These are phyloP conservation scores for Liquidambar formosana DNA, from an alignment of 164 flowering plant species.

Conservation along the genomic window DNA sequence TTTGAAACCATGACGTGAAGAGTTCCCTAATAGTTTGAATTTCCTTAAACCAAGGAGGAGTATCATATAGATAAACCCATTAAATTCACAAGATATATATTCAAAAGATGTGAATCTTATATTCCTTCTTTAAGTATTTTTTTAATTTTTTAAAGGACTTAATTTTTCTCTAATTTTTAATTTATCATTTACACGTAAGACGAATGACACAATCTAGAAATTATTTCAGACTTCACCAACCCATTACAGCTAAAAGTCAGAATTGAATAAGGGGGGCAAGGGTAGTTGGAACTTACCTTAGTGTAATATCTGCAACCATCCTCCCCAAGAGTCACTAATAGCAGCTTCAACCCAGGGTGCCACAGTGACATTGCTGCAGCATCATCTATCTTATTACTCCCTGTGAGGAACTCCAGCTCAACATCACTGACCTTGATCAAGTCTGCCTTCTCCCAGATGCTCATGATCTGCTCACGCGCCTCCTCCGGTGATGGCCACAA, in stretches of 20 bases:
- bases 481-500: constrained; percentile 86
- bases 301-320: constrained; percentile 90
- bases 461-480: constrained; percentile 80
- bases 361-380: constrained; percentile 71
- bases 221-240: neutral
- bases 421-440: constrained; percentile 83
- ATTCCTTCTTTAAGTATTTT: no score
- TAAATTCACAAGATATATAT: no score
- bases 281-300: constrained; percentile 51
- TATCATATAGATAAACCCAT: no score
- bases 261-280: neutral
- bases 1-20: no score
- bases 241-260: neutral
- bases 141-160: no score
- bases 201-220: no score
- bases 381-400: constrained; percentile 52
- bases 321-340: constrained; percentile 82
- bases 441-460: constrained; percentile 92
- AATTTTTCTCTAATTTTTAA: no score
- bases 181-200: no score
- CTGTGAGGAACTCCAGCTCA: constrained; percentile 84
- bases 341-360: constrained; percentile 73
- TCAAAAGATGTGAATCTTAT: no score
- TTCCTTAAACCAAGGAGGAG: no score
- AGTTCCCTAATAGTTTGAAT: no score